Evolutionary conservation across 2,329 filamentous ascomycete genomes (phyloP), one percentile per base, ranked within the genome.

Genomic region (Metarhizium robertsii): DNA sequence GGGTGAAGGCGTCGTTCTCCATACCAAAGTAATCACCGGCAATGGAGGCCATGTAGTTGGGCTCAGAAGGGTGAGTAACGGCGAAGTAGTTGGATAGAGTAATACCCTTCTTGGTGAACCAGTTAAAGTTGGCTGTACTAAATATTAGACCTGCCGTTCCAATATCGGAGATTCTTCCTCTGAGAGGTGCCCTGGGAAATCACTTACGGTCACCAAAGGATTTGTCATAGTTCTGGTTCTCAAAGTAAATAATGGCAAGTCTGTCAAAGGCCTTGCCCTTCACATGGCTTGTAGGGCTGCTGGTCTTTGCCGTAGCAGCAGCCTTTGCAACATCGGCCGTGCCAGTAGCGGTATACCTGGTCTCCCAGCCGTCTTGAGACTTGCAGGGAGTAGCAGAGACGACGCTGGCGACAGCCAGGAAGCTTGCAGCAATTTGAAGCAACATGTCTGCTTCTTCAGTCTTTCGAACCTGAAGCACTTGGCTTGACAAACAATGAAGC

Each of bases 11-110:
- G 67, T 91, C 87, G 62, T 87, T 81, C 65, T 85, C 65, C 69
- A 90, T 84, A 60, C 87, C 87, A 61, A 88, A 89, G 69, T 86
- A 85, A 69, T 90, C 87, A 54, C 87, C 88, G 36, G 79, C 81
- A 49, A 86, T 79, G 1, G 81, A 68, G 2, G 87, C 83, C 56
- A 85, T 79, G 67, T 92, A 92, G 74, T 92, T 92, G 20, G 87
- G 87, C 74, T 90, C 79, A 0, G 81, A 86, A 1, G 87, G 86
- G 63, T 91, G 87, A 1, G 86, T 89, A 43, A 87, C 72, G 20
- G 77, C 86, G 57, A 76, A 80, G 69, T 79, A 67, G 61, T 67
- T 69, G 56, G 59, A 58, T 46, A 71, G 61, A 8, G 60, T 62
- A 59, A 71, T 64, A 46, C 69, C 69, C 60, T 65, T 61, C 5